Base-by-base conservation (phyloP, 1,139 yeast genomes). In the Zygosaccharomyces sapae region DNA sequence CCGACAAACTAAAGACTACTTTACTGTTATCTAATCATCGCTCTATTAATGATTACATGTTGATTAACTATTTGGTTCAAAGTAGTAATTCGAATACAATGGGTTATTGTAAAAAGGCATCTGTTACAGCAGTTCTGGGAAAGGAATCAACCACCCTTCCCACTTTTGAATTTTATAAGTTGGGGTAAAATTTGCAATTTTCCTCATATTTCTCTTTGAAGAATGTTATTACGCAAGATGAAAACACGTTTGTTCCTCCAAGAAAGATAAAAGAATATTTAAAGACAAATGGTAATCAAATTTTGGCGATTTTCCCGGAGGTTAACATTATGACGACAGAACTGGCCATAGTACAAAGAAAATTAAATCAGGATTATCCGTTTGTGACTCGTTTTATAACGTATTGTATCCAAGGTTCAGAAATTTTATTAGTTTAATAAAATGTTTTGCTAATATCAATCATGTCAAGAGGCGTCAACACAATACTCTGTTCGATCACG, bases 361-460 rank as follows among this genome's bases (percentile, higher is more conserved):
- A 73, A 39, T 73, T 81, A 50, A 69, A 77, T 29, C 73, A 74
- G 38, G 74, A 74, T 52, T 79, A 72, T 57, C 79, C 70, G 47
- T 67, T 80, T 38, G 54, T 56, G 2, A 86, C 88, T 0, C 59
- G 59, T 20, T 71, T 80, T 65, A 73, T 10, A 69, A 81, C 52
- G 65, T 82, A 3, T 64, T 85, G n/a, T 83, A 84, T 56, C 92
- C 92, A 1, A 66, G 92, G 50, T 83, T 77, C 58, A 53, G 53
- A 39, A 64, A 58, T 45, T 70, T 68, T 59, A 65, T 74, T 80
- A 5, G 76, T 75, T 5, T 70, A 72, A 46, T 73, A 66, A 52
- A 77, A 75, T 55, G 75, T 76, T 33, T 69, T 81, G 34, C 68
- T 73, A 8, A 74, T 74, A 29, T 70, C 77, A 29, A 70, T 74